Percentiles rank a stretch among this genome's conserved stretches.
Evolutionary conservation across 148 eudicot genomes (phyloP).

Genomic region (Camellia granthamiana): DNA sequence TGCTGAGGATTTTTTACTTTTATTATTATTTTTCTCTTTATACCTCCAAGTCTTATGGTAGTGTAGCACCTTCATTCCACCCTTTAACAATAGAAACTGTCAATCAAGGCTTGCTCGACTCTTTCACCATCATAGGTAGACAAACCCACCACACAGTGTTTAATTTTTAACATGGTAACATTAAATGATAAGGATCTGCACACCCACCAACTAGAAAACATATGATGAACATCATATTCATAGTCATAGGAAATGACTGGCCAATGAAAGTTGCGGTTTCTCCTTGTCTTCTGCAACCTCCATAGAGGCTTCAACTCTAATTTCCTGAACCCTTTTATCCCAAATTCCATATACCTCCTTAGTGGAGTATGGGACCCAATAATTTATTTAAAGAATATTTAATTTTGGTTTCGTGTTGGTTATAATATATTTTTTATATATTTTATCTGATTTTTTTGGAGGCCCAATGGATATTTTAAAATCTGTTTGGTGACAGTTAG

Average conservation of each 20-base stretch:
- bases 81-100: not conserved
- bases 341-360: slow-evolving; percentile 51
- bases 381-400: too few relatives aligned
- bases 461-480: too few relatives aligned
- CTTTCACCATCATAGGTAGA: not conserved
- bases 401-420: too few relatives aligned
- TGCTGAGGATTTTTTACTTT: too few relatives aligned
- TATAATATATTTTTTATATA: too few relatives aligned
- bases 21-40: too few relatives aligned
- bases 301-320: slow-evolving; percentile 43
- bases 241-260: slow-evolving; percentile 73
- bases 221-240: not conserved
- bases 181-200: not conserved
- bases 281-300: slow-evolving; percentile 62
- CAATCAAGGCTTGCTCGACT: not conserved
- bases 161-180: not conserved
- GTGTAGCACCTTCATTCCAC: not conserved
- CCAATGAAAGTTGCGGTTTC: slow-evolving; percentile 61
- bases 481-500: too few relatives aligned
- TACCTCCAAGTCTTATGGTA: not conserved
- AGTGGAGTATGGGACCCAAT: too few relatives aligned
- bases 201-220: not conserved
- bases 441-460: too few relatives aligned
- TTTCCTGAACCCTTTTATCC: slow-evolving; percentile 65
- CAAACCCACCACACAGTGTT: not conserved